Base-by-base conservation (phyloP, 164 flowering plant species). In the Aristolochia californica region DNA sequence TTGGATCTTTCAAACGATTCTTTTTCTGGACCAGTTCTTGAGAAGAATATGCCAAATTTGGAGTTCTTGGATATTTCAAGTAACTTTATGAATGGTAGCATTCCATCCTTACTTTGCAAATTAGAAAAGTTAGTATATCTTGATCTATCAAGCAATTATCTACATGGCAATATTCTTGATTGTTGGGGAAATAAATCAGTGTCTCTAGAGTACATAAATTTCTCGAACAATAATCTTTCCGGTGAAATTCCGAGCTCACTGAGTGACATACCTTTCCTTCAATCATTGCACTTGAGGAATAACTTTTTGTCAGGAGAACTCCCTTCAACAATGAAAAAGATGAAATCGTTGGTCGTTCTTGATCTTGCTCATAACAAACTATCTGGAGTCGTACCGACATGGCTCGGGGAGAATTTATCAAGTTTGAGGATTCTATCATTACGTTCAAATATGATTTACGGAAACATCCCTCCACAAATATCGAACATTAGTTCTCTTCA, bases 171-270 rank as follows among this genome's bases (percentile, higher is more conserved):
- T 34, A 7, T 34, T 7, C 40, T 12, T 34, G 40, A 34, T 34
- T 34, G 40, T 34, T 34, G 40, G 40, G 40, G 10, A 34, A 34
- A 34, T 9, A 12, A 12, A 34, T 9, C 11, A 34, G 10, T 9
- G 40, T 5, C 7, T 7, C 40, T 34, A 5, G 4, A 2, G 23
- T 60, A 1, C 12, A 64, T 20, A 64, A 67, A 43, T n/a, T 73
- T 52, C 44, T 66, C 21, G 43, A 38, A 53, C 40, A 70, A 63
- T 23, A 45, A 50, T 16, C 52, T 65, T 7, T 60, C 67, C 1
- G 73, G 76, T 5, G 18, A 15, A 0, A 58, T 74, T 16, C 77
- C 72, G 13, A 45, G 16, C 7, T 70, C 72, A 1, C 3, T 74
- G 17, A 69, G 65, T 12, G 27, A 56, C 15, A 25, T 70, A 13